Conservation (phyloP, 352 stramenopile genomes). For the Phytophthora capsici region DNA sequence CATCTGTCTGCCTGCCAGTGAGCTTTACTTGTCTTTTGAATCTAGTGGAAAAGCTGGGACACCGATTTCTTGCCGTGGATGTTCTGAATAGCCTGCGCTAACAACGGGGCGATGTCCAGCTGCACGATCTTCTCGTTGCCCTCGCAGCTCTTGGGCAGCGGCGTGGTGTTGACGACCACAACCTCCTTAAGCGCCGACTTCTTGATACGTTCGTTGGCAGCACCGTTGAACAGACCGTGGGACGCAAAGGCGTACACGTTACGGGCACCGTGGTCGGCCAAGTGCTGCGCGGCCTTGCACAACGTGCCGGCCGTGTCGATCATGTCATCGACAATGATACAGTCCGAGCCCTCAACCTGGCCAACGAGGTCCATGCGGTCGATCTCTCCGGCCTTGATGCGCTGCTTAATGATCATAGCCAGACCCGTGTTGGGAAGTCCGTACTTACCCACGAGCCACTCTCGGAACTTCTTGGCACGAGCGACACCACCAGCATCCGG, state of each 20-base stretch:
- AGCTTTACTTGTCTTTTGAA: constrained; percentile 12
- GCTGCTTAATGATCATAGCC: constrained; percentile 99
- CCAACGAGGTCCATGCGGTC: constrained; percentile 99
- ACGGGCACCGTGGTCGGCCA: constrained; percentile 95
- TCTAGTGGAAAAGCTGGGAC: constrained; percentile 99
- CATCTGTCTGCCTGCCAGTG: constrained; percentile 29
- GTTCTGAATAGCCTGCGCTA: constrained; percentile 99
- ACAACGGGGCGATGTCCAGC: constrained; percentile 97
- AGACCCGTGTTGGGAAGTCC: constrained; percentile 97
- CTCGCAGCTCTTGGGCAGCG: constrained; percentile 83
- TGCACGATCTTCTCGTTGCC: constrained; percentile 98
- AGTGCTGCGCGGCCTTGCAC: constrained; percentile 98
- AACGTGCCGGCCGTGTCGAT: constrained; percentile 99
- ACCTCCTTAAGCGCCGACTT: constrained; percentile 92
- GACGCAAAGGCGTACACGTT: constrained; percentile 99
- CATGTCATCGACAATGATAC: constrained; percentile 99
- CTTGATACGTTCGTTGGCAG: constrained; percentile 90
- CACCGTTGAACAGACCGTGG: constrained; percentile 97
- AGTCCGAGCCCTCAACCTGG: constrained; percentile 98
- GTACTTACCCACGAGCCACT: constrained; percentile 98
- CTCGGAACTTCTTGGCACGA: constrained; percentile 99
- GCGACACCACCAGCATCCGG: constrained; percentile 99
- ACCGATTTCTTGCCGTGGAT: constrained; percentile 99
- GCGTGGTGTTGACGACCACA: constrained; percentile 91
- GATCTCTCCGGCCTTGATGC: constrained; percentile 97